These are phyloP conservation scores for Penicillium polonicum DNA, from an alignment of 2,329 filamentous ascomycete species.

Conservation along the genomic window DNA sequence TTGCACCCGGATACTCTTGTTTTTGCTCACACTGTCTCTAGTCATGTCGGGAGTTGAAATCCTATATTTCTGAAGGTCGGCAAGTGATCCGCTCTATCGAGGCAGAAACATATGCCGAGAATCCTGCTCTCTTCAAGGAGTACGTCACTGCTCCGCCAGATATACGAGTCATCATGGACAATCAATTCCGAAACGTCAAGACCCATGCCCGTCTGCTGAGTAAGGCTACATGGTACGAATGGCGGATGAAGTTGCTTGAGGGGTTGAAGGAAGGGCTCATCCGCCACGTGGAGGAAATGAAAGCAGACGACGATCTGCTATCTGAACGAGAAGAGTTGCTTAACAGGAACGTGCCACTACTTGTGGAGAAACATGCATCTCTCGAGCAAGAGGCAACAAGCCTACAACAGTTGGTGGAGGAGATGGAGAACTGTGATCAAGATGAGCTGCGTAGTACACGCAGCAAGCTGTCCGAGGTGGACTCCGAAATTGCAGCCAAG, in stretches of 20 bases:
- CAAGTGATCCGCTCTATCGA: conserved; percentile 90
- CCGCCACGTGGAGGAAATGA: conserved; percentile 74
- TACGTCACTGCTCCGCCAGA: conserved; percentile 84
- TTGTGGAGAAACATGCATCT: conserved; percentile 60
- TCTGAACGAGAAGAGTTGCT: conserved; percentile 68
- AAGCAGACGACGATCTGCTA: conserved; percentile 67
- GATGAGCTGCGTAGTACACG: conserved; percentile 73
- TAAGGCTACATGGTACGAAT: conserved; percentile 97
- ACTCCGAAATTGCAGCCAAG: conserved; percentile 69
- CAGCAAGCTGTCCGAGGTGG: conserved; percentile 62
- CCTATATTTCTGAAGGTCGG: conserved; percentile 91
- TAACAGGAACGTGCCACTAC: conserved; percentile 62
- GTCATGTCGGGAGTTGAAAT: conserved; percentile 92
- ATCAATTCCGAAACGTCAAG: conserved; percentile 96
- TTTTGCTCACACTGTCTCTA: conserved; percentile 31
- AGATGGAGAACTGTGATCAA: conserved; percentile 64
- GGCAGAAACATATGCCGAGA: conserved; percentile 81
- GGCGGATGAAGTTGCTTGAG: conserved; percentile 84
- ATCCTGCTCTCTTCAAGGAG: conserved; percentile 86
- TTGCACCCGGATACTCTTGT: conserved; percentile 3
- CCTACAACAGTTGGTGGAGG: conserved; percentile 69
- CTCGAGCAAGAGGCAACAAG: conserved; percentile 65
- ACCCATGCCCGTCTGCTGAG: conserved; percentile 84
- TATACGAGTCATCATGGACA: conserved; percentile 85
- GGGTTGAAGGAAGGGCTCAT: conserved; percentile 78